phyloP scores from a whole-genome alignment of 139 green algal species.

The Chlamydomonas eustigma region DNA sequence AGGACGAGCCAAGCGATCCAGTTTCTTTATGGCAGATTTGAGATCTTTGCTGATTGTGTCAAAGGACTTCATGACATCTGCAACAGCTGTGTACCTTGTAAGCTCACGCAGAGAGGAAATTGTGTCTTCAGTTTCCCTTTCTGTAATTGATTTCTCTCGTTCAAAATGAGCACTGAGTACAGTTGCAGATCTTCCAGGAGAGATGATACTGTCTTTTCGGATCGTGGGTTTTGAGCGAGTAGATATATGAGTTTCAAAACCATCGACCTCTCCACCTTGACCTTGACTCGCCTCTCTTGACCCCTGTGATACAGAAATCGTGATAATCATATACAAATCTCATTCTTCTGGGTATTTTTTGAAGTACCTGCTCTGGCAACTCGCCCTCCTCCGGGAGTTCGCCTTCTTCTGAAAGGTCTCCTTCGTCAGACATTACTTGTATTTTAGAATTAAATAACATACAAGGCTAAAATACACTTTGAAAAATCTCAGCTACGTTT shows the following conservation, averaged over 20 bases:
- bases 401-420: conserved; percentile 11
- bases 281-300: conserved; percentile 16
- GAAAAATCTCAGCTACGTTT: no score
- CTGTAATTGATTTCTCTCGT: conserved; percentile 4
- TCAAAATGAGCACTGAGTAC: background rate
- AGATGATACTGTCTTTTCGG: background rate
- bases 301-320: conserved; percentile 7
- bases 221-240: background rate
- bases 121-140: conserved; percentile 44
- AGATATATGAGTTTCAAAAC: background rate
- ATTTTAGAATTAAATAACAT: no score
- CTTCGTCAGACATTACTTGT: background rate
- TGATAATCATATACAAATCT: conserved; percentile 7
- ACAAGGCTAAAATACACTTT: no score
- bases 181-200: background rate
- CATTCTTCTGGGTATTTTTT: no score
- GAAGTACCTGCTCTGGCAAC: conserved; percentile 6
- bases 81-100: conserved; percentile 38
- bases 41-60: conserved; percentile 37
- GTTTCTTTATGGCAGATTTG: conserved; percentile 51
- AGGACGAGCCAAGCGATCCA: conserved; percentile 42
- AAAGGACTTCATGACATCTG: conserved; percentile 40
- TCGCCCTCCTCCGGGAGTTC: conserved; percentile 21
- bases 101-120: conserved; percentile 31
- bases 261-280: conserved; percentile 1